Evolutionary conservation across 352 stramenopile genomes (phyloP), one percentile per base, ranked within the genome.

Genomic region (Pythium periplocum): DNA sequence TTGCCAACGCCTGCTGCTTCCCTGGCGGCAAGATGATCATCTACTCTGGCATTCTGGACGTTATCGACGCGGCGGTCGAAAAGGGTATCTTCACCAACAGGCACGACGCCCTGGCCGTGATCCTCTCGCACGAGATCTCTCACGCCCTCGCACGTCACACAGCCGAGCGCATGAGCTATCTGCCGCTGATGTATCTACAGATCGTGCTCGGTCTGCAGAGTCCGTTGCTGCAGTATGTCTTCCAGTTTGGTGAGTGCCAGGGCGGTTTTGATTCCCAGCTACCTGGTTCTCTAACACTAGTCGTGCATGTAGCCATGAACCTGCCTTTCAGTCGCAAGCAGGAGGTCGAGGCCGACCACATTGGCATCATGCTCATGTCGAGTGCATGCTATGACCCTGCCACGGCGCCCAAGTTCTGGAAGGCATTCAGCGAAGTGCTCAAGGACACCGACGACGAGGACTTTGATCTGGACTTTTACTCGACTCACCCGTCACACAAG

Each of bases 331-430:
- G 74, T 38, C 74, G 77, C 7, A 71, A 68, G 43, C 77, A 83
- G 39, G 77, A 88, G 52, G 66, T 69, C 33, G 77, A 88, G 50
- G 77, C 77, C 36, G 77, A 88, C 53, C 77, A 88, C 66, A 86
- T 88, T 46, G 77, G 77, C n/a, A 71, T 88, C 51, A 88, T 88
- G 77, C 63, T 88, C 48, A 79, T 88, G 59, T 74, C 77, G 6
- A 81, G 75, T 26, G 77, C 77, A 46, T 88, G 77, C 64, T 88
- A 88, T 63, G 77, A 88, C 45, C 77, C 77, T 11, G 65, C 59
- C 7, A 71, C 82, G 48, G 77, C 75, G 4, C 69, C 69, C 35
- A 66, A 71, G 5, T 66, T 80, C 51, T 82, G 72, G 69, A 61
- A 59, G 10, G 71, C 69, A 26, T 86, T 83, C 47, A 60, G 53